Conservation (phyloP, 345 rosid species). For the Brassica cretica region DNA sequence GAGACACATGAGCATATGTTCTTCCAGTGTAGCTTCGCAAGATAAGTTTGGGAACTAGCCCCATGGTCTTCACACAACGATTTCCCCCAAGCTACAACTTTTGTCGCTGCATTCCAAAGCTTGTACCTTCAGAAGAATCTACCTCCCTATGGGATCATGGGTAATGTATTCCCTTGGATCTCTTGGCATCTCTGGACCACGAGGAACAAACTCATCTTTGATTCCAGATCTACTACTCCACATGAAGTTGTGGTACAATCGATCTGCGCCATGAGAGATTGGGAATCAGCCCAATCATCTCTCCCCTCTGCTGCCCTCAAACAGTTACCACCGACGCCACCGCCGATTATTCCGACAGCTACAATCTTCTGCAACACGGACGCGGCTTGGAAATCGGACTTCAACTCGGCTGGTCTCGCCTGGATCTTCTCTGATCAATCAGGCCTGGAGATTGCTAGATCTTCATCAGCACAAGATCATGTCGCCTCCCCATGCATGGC, state of each 20-base stretch:
- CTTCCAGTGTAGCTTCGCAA: neutral
- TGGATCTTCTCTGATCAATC: neutral
- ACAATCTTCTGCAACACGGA: neutral
- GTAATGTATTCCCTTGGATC: neutral
- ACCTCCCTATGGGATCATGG: neutral
- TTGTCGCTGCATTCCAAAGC: neutral
- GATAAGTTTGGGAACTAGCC: neutral
- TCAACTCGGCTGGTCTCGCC: neutral
- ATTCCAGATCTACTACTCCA: neutral
- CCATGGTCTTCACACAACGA: neutral
- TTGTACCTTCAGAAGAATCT: too few relatives aligned
- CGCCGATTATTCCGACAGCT: neutral
- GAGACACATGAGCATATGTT: neutral
- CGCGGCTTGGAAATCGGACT: neutral
- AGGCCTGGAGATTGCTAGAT: neutral
- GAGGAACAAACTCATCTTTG: neutral
- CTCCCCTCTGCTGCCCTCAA: neutral
- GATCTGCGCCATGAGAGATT: neutral
- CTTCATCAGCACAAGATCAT: too few relatives aligned
- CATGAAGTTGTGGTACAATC: neutral
- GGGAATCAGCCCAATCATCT: neutral
- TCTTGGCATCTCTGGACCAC: neutral
- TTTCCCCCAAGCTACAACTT: neutral
- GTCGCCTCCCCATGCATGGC: neutral
- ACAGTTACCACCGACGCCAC: neutral